A percentile compares a stretch with the other conserved stretches of the same genome.
These are phyloP conservation scores for Antitrichia curtipendula DNA, from an alignment of 225 moss, liverwort and hornwort species.

Conservation along the genomic window DNA sequence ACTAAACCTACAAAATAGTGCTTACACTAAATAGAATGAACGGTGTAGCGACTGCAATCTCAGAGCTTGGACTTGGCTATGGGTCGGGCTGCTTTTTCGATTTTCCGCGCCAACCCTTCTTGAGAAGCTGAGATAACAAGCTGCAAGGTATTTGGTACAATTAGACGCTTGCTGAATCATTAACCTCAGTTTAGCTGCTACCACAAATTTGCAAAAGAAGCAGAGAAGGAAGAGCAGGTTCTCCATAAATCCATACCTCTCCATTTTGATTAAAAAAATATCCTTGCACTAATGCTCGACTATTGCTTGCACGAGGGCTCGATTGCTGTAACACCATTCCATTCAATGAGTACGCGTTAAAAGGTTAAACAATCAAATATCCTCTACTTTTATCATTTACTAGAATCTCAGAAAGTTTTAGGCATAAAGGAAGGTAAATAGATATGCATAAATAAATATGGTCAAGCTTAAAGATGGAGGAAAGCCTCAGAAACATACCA, in stretches of 20 bases:
- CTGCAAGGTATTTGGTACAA: conserved; percentile 11
- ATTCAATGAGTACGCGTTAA: neutral
- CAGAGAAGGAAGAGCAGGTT: neutral
- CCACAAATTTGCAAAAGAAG: neutral
- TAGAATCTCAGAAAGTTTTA: neutral
- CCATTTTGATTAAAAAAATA: conserved; percentile 35
- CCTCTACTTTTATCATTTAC: neutral
- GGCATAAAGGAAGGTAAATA: neutral
- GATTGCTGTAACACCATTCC: conserved; percentile 20
- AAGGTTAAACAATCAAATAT: neutral
- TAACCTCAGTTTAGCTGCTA: neutral
- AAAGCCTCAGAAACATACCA: conserved; percentile 11
- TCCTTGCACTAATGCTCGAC: conserved; percentile 27
- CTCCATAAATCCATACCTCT: conserved; percentile 19
- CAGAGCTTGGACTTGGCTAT: conserved; percentile 20
- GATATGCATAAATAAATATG: neutral
- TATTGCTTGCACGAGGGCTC: conserved; percentile 32
- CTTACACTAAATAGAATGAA: neutral
- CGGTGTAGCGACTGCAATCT: neutral
- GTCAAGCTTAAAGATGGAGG: neutral
- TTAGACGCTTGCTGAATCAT: neutral
- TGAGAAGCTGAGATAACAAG: conserved; percentile 47
- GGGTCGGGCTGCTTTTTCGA: neutral
- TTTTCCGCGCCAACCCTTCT: conserved; percentile 31
- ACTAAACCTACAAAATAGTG: neutral